phyloP scores from a whole-genome alignment of 2,329 filamentous ascomycete species.

The Anisogramma anomala region DNA sequence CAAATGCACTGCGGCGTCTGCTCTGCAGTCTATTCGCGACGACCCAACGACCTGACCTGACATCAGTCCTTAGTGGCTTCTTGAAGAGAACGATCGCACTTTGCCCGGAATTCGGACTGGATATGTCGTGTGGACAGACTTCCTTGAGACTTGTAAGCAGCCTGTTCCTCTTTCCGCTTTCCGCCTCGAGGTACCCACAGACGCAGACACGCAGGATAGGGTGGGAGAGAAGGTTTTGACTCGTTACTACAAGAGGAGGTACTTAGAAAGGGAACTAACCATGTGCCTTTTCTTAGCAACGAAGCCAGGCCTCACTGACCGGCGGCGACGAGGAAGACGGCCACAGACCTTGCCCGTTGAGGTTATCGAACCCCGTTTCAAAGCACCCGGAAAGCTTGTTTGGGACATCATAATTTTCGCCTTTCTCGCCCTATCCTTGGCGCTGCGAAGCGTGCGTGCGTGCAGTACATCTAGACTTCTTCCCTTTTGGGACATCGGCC shows the following conservation, averaged over 20 bases:
- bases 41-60: not conserved
- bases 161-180: not conserved
- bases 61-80: not conserved
- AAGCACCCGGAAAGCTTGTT: conserved; percentile 10
- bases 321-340: conserved; percentile 7
- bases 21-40: conserved; percentile 18
- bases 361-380: conserved; percentile 9
- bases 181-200: not conserved
- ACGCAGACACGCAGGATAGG: not conserved
- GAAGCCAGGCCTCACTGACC: conserved; percentile 6
- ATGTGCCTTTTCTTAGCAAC: conserved; percentile 11
- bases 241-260: conserved; percentile 7
- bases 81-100: not conserved
- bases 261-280: conserved; percentile 11
- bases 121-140: conserved; percentile 3
- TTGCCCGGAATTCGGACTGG: conserved; percentile 3
- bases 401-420: not conserved
- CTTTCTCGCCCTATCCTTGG: conserved; percentile 3
- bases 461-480: conserved; percentile 16
- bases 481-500: conserved; percentile 22
- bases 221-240: not conserved
- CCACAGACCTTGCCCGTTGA: conserved; percentile 7
- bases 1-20: conserved; percentile 23
- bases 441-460: conserved; percentile 7
- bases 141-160: conserved; percentile 8